Percentiles rank a stretch among this genome's conserved stretches.
Evolutionary conservation across 352 stramenopile species (phyloP).

Genomic region (Salisapilia sapeloensis): DNA sequence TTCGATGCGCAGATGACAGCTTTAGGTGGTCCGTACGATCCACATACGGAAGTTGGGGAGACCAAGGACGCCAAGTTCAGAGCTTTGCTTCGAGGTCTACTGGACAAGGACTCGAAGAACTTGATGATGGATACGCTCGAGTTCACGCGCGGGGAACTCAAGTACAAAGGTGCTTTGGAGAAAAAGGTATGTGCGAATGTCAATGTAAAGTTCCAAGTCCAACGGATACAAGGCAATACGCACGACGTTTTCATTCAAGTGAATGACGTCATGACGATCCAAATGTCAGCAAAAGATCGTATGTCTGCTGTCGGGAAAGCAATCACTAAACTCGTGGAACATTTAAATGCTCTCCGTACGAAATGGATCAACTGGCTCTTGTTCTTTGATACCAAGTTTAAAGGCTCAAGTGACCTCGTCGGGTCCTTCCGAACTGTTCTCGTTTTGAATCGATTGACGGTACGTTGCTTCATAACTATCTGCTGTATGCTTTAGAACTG

Average conservation of each 20-base stretch:
- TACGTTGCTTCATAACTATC: too few species aligned
- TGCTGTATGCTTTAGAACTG: too few species aligned
- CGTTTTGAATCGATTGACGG: too few species aligned
- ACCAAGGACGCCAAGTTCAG: conserved; percentile 43
- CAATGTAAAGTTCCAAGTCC: conserved; percentile 25
- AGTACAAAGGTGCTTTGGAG: conserved; percentile 30
- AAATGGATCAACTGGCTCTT: conserved; percentile 12
- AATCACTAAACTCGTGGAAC: conserved; percentile 23
- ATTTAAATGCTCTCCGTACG: conserved; percentile 34
- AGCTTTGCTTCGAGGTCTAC: conserved; percentile 54
- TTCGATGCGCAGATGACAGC: conserved; percentile 9
- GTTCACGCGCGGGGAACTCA: conserved; percentile 38
- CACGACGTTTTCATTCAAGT: conserved; percentile 57
- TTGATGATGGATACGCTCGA: conserved; percentile 40
- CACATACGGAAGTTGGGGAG: conserved; percentile 16
- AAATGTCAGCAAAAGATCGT: too few species aligned
- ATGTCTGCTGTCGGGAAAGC: too few species aligned
- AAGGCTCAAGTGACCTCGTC: too few species aligned
- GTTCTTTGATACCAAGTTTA: too few species aligned
- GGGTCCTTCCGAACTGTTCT: too few species aligned
- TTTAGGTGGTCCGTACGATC: conserved; percentile 24
- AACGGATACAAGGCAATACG: conserved; percentile 42
- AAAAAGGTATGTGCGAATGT: conserved; percentile 45
- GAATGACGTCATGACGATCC: conserved; percentile 43
- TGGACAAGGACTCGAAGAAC: conserved; percentile 35